These are phyloP conservation scores for Penicillium antarcticum DNA, from an alignment of 495 filamentous ascomycete genomes.

Conservation along the genomic window DNA sequence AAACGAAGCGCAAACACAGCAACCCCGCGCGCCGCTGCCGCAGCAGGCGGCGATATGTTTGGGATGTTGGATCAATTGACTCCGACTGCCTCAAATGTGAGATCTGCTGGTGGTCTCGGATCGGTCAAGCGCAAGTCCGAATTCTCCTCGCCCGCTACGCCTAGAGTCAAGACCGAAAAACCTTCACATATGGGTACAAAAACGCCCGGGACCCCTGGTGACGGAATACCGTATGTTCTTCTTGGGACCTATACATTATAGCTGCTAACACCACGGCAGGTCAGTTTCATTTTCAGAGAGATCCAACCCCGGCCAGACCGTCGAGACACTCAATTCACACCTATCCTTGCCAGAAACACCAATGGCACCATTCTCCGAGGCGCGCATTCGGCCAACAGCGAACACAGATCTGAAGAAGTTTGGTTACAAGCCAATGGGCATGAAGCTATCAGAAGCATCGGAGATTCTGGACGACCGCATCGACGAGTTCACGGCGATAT, in stretches of 20 bases:
- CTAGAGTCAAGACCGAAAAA: constrained; percentile 47
- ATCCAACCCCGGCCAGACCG: constrained; percentile 69
- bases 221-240: constrained; percentile 31
- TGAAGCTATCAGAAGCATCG: constrained; percentile 88
- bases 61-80: constrained; percentile 84
- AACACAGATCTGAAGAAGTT: constrained; percentile 87
- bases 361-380: constrained; percentile 65
- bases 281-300: constrained; percentile 65
- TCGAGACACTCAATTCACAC: constrained; percentile 80
- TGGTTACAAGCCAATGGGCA: constrained; percentile 84
- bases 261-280: constrained; percentile 31
- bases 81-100: constrained; percentile 62
- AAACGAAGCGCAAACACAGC: constrained; percentile 54
- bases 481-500: constrained; percentile 71
- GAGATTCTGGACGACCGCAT: constrained; percentile 94
- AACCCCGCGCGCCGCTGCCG: constrained; percentile 61
- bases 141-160: constrained; percentile 53
- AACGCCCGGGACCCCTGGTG: constrained; percentile 19
- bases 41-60: constrained; percentile 66
- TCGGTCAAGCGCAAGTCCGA: constrained; percentile 61
- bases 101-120: constrained; percentile 42
- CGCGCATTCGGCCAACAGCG: constrained; percentile 76
- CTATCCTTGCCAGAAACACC: constrained; percentile 66
- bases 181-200: constrained; percentile 31
- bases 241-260: background rate